A percentile compares a stretch with the other conserved stretches of the same genome.
Evolutionary conservation across 257 asterid species (phyloP).

Genomic region (Ilex asprella): DNA sequence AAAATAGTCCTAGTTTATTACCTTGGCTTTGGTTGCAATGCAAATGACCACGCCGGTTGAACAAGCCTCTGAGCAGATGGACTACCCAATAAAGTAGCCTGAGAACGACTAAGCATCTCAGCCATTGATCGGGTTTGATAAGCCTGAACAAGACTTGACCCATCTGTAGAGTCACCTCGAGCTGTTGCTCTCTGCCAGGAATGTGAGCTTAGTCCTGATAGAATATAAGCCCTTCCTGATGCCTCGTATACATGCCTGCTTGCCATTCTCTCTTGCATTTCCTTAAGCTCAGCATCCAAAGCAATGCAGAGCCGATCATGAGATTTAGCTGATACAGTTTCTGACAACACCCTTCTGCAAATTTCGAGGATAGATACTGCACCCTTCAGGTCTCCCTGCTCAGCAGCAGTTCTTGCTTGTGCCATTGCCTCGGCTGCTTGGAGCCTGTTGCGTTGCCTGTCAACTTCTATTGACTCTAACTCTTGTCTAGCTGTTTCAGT

Average conservation of each 20-base stretch:
- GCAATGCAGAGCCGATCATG: constrained; percentile 58
- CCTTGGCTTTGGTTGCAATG: constrained; percentile 47
- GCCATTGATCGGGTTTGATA: constrained; percentile 93
- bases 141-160: constrained; percentile 69
- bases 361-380: constrained; percentile 70
- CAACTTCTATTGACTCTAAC: constrained; percentile 68
- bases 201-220: constrained; percentile 93
- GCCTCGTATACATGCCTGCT: constrained; percentile 88
- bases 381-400: constrained; percentile 55
- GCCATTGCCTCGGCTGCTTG: constrained; percentile 89
- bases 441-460: constrained; percentile 76
- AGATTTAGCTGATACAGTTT: constrained; percentile 57
- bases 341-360: constrained; percentile 45
- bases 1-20: constrained; percentile 6
- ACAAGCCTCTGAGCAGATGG: constrained; percentile 14
- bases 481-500: constrained; percentile 33
- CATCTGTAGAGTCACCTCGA: constrained; percentile 78
- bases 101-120: constrained; percentile 93
- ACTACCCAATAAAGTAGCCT: constrained; percentile 49
- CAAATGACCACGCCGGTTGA: background rate
- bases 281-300: constrained; percentile 89
- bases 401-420: constrained; percentile 67
- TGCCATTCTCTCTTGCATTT: constrained; percentile 93
- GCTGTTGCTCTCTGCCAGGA: constrained; percentile 99
- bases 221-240: constrained; percentile 85